These are phyloP conservation scores for Trichoderma virens DNA, from an alignment of 495 filamentous ascomycete genomes.

Conservation along the genomic window DNA sequence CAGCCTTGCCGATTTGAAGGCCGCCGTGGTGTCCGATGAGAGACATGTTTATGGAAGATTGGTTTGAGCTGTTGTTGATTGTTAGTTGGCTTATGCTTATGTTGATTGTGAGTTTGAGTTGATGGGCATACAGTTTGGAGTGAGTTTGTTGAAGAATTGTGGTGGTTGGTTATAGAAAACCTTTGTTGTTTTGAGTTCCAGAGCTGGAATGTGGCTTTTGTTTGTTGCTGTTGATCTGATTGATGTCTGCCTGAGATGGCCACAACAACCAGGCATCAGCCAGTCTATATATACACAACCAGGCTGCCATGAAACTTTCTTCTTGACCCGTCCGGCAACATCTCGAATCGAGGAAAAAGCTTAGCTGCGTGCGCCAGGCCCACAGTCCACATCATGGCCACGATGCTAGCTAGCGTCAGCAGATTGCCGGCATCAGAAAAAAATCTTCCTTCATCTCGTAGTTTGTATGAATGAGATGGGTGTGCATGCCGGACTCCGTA, in stretches of 20 bases:
- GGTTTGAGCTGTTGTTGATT: neutral
- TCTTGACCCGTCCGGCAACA: neutral
- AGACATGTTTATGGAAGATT: neutral
- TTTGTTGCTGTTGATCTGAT: neutral
- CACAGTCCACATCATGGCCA: neutral
- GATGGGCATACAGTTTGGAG: neutral
- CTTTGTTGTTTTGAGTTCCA: neutral
- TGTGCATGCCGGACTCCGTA: neutral
- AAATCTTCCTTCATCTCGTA: neutral
- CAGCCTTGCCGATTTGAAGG: neutral
- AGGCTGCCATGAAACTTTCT: neutral
- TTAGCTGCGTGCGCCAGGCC: neutral
- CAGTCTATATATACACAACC: neutral
- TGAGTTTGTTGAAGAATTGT: neutral
- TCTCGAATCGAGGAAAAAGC: neutral
- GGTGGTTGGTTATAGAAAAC: neutral
- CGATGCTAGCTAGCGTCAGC: neutral
- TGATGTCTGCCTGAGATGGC: slow-evolving; percentile 2
- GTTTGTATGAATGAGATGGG: neutral
- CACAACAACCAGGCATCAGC: neutral
- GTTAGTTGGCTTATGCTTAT: neutral
- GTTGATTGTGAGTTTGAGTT: neutral
- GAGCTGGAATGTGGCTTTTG: too few relatives aligned
- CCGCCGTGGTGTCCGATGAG: neutral
- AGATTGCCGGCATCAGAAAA: neutral